Evolutionary conservation across 2,329 filamentous ascomycete species (phyloP), one percentile per base, ranked within the genome.

Genomic region (Stemphylium lycopersici): DNA sequence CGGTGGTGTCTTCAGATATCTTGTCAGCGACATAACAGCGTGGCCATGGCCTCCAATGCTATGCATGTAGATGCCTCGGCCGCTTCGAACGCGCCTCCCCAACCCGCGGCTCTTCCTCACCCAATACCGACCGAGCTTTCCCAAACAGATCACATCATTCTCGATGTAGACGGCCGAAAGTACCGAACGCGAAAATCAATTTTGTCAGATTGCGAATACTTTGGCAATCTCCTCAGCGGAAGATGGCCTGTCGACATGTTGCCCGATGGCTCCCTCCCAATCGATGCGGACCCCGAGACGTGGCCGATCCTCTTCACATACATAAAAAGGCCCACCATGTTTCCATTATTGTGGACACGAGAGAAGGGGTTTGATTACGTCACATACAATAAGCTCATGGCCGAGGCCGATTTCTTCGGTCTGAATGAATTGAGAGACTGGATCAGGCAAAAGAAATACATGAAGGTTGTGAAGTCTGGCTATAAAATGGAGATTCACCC

Each of bases 161-260:
- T 57, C 39, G 41, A 60, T 15, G 42, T 60, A n/a, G 41, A 38
- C 18, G 50, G 47, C 13, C 40, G 16, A 39, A 52, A 41, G 7
- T 52, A 41, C 33, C 46, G 32, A 16, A 55, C 46, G 1, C 24
- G 26, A 41, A 41, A 42, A 13, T 31, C n/a, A 8, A 43, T 33
- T 8, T 43, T 57, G 10, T 12, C 16, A n/a, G 4, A 24, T 6
- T 51, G 37, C 12, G 12, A 6, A 31, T 52, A 46, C 22, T 51
- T 52, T 31, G 16, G 0, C 20, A 11, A 6, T 10, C 31, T 52
- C 11, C n/a, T 41, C 11, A 24, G 29, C 29, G 26, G 49, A 13
- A 5, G n/a, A 18, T 46, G 20, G 43, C 13, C 33, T 7, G 34
- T 38, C 16, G 34, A 39, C 16, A 5, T 16, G 26, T 13, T 40